Percentiles rank a stretch among this genome's conserved stretches.
phyloP scores from a whole-genome alignment of 1,284 basidiomycete species.

The Phylloboletellus chloephorus region DNA sequence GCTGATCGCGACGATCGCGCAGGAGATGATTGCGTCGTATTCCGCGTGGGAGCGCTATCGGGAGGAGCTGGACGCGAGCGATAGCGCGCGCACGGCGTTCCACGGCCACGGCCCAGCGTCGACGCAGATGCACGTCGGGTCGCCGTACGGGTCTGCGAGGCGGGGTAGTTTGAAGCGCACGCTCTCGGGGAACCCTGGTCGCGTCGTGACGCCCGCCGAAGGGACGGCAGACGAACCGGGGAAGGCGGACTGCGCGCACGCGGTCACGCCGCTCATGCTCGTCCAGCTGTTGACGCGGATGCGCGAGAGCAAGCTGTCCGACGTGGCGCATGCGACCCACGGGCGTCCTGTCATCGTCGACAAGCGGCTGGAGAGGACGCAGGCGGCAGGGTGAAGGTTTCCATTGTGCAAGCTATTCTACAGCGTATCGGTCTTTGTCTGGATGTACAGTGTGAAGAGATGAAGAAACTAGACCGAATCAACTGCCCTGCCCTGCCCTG shows the following conservation, averaged over 20 bases:
- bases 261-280: conserved; percentile 51
- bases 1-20: conserved; percentile 79
- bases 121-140: conserved; percentile 7
- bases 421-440: no score
- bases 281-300: conserved; percentile 55
- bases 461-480: not conserved
- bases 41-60: conserved; percentile 80
- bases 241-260: conserved; percentile 14
- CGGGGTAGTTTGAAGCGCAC: conserved; percentile 20
- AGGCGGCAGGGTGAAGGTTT: conserved; percentile 49
- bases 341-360: conserved; percentile 52
- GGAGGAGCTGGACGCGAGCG: conserved; percentile 45
- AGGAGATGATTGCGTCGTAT: conserved; percentile 89
- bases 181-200: conserved; percentile 21
- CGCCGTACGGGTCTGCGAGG: conserved; percentile 8
- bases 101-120: conserved; percentile 8
- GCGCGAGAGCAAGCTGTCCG: conserved; percentile 61
- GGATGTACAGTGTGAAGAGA: not conserved
- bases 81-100: conserved; percentile 21
- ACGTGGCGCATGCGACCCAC: conserved; percentile 50
- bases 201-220: conserved; percentile 20
- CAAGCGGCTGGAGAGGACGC: conserved; percentile 63
- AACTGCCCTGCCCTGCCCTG: not conserved
- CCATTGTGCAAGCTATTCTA: no score
- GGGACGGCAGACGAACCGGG: conserved; percentile 13